These are phyloP conservation scores for Moringa oleifera DNA, from an alignment of 345 rosid genomes.

Conservation along the genomic window DNA sequence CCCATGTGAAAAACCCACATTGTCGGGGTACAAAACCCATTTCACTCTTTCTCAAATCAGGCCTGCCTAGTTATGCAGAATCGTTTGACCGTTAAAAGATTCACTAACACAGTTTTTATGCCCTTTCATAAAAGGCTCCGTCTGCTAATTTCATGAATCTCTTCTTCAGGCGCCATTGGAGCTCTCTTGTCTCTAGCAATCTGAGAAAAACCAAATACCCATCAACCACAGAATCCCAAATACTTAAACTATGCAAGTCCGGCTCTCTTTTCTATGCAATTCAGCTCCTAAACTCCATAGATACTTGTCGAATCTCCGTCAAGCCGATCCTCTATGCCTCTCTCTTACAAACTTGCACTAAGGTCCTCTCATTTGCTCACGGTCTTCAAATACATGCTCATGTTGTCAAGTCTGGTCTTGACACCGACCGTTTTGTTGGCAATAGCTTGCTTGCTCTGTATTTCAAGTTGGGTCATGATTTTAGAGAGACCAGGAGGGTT, in stretches of 20 bases:
- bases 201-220: slow-evolving; percentile 14
- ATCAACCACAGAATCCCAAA: slow-evolving; percentile 24
- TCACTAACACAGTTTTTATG: slow-evolving; percentile 4
- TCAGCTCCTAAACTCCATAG: slow-evolving; percentile 44
- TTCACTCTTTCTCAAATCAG: background rate
- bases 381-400: slow-evolving; percentile 79
- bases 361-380: slow-evolving; percentile 40
- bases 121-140: background rate
- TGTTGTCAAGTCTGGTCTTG: slow-evolving; percentile 77
- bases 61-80: background rate
- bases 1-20: too few species aligned
- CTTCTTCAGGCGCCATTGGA: slow-evolving; percentile 36
- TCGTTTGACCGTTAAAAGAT: background rate
- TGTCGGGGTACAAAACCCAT: too few species aligned
- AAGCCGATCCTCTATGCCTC: slow-evolving; percentile 61
- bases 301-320: slow-evolving; percentile 18
- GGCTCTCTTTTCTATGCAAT: slow-evolving; percentile 48
- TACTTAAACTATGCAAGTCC: slow-evolving; percentile 51
- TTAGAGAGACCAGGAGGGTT: slow-evolving; percentile 52
- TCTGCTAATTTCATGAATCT: slow-evolving; percentile 34
- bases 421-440: slow-evolving; percentile 62
- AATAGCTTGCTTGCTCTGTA: slow-evolving; percentile 78
- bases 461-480: slow-evolving; percentile 56
- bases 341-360: slow-evolving; percentile 68
- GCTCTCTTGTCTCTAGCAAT: slow-evolving; percentile 24